Conservation (phyloP, 2,329 filamentous ascomycete genomes). For the Cytospora mali region DNA sequence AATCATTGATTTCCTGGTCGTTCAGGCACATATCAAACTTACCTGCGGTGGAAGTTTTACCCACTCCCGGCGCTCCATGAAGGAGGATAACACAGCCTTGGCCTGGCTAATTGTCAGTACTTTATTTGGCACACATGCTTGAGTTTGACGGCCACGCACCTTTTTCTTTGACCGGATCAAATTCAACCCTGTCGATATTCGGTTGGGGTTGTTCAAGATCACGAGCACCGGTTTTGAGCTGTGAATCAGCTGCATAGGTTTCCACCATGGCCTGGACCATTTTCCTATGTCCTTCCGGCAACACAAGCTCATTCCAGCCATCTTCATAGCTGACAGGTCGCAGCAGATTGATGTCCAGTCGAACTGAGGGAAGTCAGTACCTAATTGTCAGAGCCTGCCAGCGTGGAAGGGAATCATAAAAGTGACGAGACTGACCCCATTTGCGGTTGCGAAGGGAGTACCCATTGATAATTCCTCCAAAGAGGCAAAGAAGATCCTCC, state of each 20-base stretch:
- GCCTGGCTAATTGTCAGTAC: neutral
- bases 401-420: no score
- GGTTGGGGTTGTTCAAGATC: neutral
- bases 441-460: slow-evolving; percentile 35
- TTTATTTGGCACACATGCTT: no score
- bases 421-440: slow-evolving; percentile 33
- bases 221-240: neutral
- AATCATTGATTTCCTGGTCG: neutral
- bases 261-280: slow-evolving; percentile 37
- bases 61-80: slow-evolving; percentile 25
- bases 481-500: slow-evolving; percentile 28
- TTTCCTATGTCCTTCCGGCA: slow-evolving; percentile 35
- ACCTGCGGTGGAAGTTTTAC: neutral
- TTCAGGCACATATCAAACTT: neutral
- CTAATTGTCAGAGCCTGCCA: neutral
- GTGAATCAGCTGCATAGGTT: slow-evolving; percentile 28
- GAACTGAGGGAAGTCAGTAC: slow-evolving; percentile 16
- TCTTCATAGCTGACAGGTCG: slow-evolving; percentile 26
- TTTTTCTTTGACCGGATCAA: slow-evolving; percentile 37
- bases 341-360: slow-evolving; percentile 28
- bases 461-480: slow-evolving; percentile 33
- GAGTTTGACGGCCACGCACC: slow-evolving; percentile 22
- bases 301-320: slow-evolving; percentile 35
- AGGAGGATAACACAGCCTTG: slow-evolving; percentile 23
- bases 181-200: slow-evolving; percentile 19